Conservation (phyloP, 139 green algal genomes). For the Gonium pectorale region DNA sequence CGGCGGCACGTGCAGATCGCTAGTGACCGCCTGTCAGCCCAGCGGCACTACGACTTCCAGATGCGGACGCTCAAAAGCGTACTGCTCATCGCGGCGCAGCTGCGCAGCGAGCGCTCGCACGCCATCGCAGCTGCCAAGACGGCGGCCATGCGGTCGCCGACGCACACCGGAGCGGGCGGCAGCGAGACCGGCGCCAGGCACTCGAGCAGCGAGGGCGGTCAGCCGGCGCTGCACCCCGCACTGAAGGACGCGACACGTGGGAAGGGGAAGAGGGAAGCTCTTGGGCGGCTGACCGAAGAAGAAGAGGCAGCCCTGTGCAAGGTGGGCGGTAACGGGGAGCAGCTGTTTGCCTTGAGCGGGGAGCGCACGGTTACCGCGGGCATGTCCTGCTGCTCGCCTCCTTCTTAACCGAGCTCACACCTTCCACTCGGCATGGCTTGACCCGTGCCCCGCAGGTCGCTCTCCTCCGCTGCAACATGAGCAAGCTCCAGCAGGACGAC, state of each 20-base stretch:
- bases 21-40: slow-evolving; percentile 56
- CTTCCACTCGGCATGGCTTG: no score
- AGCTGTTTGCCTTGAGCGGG: no score
- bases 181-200: no score
- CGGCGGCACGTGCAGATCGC: slow-evolving; percentile 59
- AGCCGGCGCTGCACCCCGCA: no score
- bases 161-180: no score
- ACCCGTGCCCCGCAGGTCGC: slow-evolving; percentile 21
- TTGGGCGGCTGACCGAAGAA: slow-evolving; percentile 24
- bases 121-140: background rate
- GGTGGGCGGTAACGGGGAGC: no score
- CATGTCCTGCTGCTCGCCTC: no score
- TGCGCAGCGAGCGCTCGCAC: slow-evolving; percentile 10
- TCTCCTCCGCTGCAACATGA: slow-evolving; percentile 57
- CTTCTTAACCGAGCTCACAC: no score
- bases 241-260: no score
- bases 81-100: slow-evolving; percentile 56
- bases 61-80: slow-evolving; percentile 75
- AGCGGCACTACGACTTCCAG: slow-evolving; percentile 79
- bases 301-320: slow-evolving; percentile 44
- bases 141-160: no score
- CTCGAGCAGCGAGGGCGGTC: no score
- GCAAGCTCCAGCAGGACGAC: slow-evolving; percentile 46
- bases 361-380: no score
- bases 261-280: background rate